Percentiles rank a stretch among this genome's conserved stretches.
Conservation (phyloP, 1,284 basidiomycete species). For the Cutaneotrichosporon mucoides region DNA sequence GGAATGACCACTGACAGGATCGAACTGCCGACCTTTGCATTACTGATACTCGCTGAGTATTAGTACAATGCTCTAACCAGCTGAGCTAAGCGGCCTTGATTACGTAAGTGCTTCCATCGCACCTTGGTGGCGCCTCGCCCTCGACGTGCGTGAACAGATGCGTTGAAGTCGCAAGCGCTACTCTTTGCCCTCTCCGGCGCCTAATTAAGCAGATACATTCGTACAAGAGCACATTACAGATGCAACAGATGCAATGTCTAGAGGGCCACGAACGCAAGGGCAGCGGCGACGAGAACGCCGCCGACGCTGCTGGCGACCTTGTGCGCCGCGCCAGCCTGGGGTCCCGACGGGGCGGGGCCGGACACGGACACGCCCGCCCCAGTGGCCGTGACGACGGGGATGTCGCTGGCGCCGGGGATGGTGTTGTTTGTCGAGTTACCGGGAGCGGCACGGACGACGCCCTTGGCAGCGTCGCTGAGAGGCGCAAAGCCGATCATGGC, state of each 20-base stretch:
- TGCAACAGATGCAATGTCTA: not conserved
- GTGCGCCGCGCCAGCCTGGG: not conserved
- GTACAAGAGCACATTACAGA: too few relatives aligned
- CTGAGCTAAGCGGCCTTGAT: too few relatives aligned
- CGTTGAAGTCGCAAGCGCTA: too few relatives aligned
- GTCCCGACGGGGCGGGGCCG: not conserved
- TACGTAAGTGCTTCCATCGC: too few relatives aligned
- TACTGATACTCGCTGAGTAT: too few relatives aligned
- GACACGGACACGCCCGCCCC: not conserved
- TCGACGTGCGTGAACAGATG: too few relatives aligned
- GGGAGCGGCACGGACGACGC: not conserved
- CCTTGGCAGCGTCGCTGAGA: not conserved
- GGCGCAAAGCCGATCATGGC: not conserved
- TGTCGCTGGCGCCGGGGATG: not conserved
- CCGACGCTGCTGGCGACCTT: not conserved
- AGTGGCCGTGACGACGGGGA: not conserved
- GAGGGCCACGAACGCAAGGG: not conserved
- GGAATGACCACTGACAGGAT: too few relatives aligned
- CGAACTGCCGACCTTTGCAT: too few relatives aligned
- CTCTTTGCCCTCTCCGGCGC: too few relatives aligned
- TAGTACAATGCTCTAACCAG: too few relatives aligned
- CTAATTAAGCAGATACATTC: too few relatives aligned
- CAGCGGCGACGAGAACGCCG: not conserved
- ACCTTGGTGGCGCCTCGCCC: too few relatives aligned
- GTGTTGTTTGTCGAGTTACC: not conserved